Base-by-base conservation (phyloP, 2,329 filamentous ascomycete genomes). In the Periconia sp. region DNA sequence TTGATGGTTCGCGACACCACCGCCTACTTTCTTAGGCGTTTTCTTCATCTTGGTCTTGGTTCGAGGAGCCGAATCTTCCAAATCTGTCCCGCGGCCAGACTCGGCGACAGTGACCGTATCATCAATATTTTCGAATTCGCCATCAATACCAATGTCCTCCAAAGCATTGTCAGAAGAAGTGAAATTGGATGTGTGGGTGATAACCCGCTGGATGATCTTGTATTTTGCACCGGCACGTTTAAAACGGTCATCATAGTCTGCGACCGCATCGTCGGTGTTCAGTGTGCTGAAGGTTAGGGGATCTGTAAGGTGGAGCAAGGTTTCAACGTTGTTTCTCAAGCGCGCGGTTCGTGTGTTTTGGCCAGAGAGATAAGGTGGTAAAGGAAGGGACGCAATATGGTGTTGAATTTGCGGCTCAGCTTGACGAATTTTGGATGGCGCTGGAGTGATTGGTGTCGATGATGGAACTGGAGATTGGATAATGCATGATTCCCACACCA, bases 251-350 rank as follows among this genome's bases (percentile, higher is more conserved):
- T 99, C 94, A 66, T 96, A 92, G 65, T 97, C 92, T 47, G 89
- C 88, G 19, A 99, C 92, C 0, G 88, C 87, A 45, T 96, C 91
- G 69, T 97, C 93, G 5, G 85, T 88, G 69, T 99, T 99, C 54
- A 87, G 82, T 18, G 87, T 92, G 15, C 87, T 86, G 42, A 97
- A 75, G 1, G 86, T 93, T 6, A 86, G 85, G 0, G 88, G 87
- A 70, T 96, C 91, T 2, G 91, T 86, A 14, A 97, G 79, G 20
- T 88, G 87, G 57, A 91, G 87, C 10, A 97, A 79, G 8, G 85
- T 83, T 31, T 83, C 80, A 52, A 97, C 76, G 66, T 97, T 92
- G 74, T 89, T 93, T 52, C 83, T 81, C 7, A 97, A 77, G 31
- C 93, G 82, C 1, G 85, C 74, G 58, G 87, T 92, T 33, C 72